Conservation (phyloP, 495 filamentous ascomycete species). For the Podospora pseudoanserina region DNA sequence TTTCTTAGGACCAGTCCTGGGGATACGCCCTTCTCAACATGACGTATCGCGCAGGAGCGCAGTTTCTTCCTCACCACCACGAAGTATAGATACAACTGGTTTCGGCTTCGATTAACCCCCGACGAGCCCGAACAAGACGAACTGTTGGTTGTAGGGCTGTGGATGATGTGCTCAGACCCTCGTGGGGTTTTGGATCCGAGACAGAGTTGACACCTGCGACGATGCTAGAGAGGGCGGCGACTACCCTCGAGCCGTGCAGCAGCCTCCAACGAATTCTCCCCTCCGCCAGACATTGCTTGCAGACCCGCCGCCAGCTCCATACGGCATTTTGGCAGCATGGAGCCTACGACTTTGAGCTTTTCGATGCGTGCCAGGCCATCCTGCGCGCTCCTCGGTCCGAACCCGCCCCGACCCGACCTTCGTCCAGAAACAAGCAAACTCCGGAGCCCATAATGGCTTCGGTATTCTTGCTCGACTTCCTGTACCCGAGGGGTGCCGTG, state of each 20-base stretch:
- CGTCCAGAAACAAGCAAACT: conserved; percentile 18
- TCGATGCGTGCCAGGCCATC: conserved; percentile 43
- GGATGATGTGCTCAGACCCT: conserved; percentile 12
- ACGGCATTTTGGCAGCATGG: conserved; percentile 66
- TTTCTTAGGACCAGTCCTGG: not conserved
- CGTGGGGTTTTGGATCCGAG: conserved; percentile 2
- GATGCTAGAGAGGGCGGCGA: conserved; percentile 83
- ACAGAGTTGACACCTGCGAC: conserved; percentile 22
- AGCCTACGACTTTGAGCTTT: conserved; percentile 54
- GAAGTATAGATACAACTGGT: conserved; percentile 1
- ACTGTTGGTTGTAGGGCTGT: not conserved
- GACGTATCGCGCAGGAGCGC: conserved; percentile 1
- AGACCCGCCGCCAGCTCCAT: conserved; percentile 59
- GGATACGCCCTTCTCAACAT: conserved; percentile 3
- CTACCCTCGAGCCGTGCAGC: conserved; percentile 71
- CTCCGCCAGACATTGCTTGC: conserved; percentile 48
- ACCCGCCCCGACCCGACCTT: conserved; percentile 12
- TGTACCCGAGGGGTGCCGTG: conserved; percentile 56
- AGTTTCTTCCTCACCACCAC: not conserved
- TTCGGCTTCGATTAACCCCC: not conserved
- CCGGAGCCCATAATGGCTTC: conserved; percentile 36
- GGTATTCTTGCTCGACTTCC: conserved; percentile 55
- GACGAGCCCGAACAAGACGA: not conserved
- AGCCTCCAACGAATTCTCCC: conserved; percentile 63
- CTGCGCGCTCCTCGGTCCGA: conserved; percentile 26